Evolutionary conservation across 176 grass and related monocot species (phyloP).

Genomic region (Eragrostis curvula): DNA sequence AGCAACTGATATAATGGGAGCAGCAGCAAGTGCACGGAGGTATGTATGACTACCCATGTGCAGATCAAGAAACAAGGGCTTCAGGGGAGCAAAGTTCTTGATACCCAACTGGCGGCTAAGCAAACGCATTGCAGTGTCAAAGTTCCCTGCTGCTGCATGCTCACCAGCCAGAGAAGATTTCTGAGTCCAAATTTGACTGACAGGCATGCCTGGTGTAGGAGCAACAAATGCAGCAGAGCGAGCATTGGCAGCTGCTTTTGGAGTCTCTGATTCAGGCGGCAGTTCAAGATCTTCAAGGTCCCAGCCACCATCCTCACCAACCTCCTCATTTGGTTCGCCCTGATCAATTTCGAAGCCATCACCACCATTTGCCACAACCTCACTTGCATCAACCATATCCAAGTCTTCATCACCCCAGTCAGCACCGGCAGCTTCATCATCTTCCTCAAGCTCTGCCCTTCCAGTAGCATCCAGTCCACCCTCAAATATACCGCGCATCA

Average conservation of each 20-base stretch:
- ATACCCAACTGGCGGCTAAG: conserved; percentile 93
- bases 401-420: conserved; percentile 96
- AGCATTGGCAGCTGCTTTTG: conserved; percentile 53
- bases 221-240: conserved; percentile 69
- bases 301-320: conserved; percentile 76
- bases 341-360: conserved; percentile 64
- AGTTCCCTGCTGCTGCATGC: conserved; percentile 90
- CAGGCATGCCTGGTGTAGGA: conserved; percentile 87
- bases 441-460: conserved; percentile 69
- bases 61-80: conserved; percentile 78
- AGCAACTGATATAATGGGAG: conserved; percentile 71
- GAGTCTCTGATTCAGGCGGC: conserved; percentile 80
- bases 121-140: conserved; percentile 90
- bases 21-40: conserved; percentile 63
- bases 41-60: conserved; percentile 82
- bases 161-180: conserved; percentile 97
- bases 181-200: conserved; percentile 94
- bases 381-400: conserved; percentile 81
- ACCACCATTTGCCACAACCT: conserved; percentile 69
- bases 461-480: conserved; percentile 79
- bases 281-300: conserved; percentile 97
- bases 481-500: conserved; percentile 93
- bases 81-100: conserved; percentile 87
- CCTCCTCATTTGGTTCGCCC: conserved; percentile 68
- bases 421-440: conserved; percentile 77